Evolutionary conservation across 2,329 filamentous ascomycete species (phyloP), one percentile per base, ranked within the genome.

Genomic region (Ascochyta koolunga): DNA sequence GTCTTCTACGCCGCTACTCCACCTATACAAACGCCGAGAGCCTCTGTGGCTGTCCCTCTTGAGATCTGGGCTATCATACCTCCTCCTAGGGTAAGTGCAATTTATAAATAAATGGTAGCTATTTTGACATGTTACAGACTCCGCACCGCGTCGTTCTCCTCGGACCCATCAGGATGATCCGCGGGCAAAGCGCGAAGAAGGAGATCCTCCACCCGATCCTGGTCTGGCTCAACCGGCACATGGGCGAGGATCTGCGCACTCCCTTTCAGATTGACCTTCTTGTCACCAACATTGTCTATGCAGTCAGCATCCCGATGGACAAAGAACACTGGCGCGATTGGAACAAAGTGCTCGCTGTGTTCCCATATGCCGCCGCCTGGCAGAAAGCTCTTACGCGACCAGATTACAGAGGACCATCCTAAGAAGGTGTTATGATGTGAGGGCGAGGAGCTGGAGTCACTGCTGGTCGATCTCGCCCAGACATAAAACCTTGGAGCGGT

Each of bases 241-340:
- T 64, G 58, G 44, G 51, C 1, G 48, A 53, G 2, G 33, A 43
- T 2, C 38, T 60, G 3, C 46, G 51, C 2, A 56, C 35, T 2
- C 39, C 58, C 7, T 16, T 36, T 11, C 38, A 55, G 5, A 39
- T 16, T 2, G 58, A 65, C 40, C 35, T 41, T 4, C 27, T 61
- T 39, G 33, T 66, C 7, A 47, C 56, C 8, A 39, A 39, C 6
- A 24, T 63, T 10, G 49, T 61, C 7, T 60, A 64, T 27, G 38
- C 48, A n/a, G 38, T 63, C 18, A 24, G 32, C 3, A 55, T 63
- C 11, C 54, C 47, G 5, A 64, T 66, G 56, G 51, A 46, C 5
- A 43, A 61, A n/a, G 19, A 38, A 10, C 18, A 59, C 35, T 63
- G 52, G 52, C 13, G 13, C 1, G 50, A 43, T 21, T 64, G 61